Evolutionary conservation across 441 rosid genomes (phyloP).

Genomic region (Kokia cookei): DNA sequence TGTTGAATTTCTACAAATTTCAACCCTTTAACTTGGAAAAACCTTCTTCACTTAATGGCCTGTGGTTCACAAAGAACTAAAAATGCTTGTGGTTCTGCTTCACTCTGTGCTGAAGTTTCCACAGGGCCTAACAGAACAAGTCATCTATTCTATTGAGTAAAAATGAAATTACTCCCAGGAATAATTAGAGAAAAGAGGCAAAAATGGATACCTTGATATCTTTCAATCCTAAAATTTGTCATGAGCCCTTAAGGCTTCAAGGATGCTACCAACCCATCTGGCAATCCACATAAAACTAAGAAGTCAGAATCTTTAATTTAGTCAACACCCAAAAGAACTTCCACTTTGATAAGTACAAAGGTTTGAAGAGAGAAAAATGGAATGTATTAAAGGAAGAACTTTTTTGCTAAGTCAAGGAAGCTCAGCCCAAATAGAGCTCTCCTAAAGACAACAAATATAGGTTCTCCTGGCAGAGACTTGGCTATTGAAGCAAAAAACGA

Average conservation of each 20-base stretch:
- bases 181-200: neutral
- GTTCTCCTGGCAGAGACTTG: neutral
- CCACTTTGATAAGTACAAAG: neutral
- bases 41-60: neutral
- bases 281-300: constrained; percentile 9
- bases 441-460: neutral
- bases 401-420: constrained; percentile 1
- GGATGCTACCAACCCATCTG: constrained; percentile 85
- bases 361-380: neutral
- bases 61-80: neutral
- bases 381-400: neutral
- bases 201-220: constrained; percentile 12
- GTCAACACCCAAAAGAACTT: neutral
- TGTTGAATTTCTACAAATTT: constrained; percentile 1
- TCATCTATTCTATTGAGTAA: neutral
- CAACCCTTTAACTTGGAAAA: constrained; percentile 8
- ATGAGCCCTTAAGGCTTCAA: constrained; percentile 61
- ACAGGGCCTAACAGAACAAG: constrained; percentile 10
- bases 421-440: neutral
- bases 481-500: neutral
- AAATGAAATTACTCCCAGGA: neutral
- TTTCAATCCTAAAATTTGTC: constrained; percentile 20
- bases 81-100: constrained; percentile 2
- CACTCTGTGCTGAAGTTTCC: neutral
- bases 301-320: constrained; percentile 8